phyloP scores from a whole-genome alignment of 1,139 yeast genomes.

The Kodamaea derodonti region DNA sequence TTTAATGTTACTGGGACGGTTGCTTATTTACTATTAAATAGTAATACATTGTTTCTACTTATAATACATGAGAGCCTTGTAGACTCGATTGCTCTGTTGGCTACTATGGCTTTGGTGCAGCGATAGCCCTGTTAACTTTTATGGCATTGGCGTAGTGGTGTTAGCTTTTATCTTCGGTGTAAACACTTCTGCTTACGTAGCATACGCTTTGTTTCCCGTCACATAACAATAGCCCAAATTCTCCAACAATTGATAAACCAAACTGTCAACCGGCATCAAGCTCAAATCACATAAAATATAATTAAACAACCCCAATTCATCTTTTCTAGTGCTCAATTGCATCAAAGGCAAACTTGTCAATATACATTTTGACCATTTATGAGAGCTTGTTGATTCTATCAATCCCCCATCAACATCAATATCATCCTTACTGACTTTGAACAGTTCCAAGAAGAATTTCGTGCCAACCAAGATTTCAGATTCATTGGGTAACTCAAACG shows the following conservation, averaged over 20 bases:
- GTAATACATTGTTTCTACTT: too few relatives aligned
- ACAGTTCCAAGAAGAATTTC: conserved; percentile 27
- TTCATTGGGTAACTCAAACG: conserved; percentile 12
- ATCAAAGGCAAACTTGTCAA: conserved; percentile 36
- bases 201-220: conserved; percentile 28
- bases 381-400: conserved; percentile 27
- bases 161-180: too few relatives aligned
- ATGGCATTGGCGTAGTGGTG: too few relatives aligned
- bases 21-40: too few relatives aligned
- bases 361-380: conserved; percentile 38
- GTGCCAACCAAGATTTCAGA: conserved; percentile 24
- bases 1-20: too few relatives aligned
- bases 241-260: conserved; percentile 16
- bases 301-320: conserved; percentile 30
- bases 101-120: too few relatives aligned
- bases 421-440: conserved; percentile 15
- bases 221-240: conserved; percentile 28
- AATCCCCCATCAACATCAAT: conserved; percentile 14
- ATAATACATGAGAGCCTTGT: too few relatives aligned
- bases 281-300: conserved; percentile 20
- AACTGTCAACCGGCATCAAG: conserved; percentile 10
- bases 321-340: conserved; percentile 30
- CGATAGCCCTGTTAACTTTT: too few relatives aligned
- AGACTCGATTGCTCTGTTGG: too few relatives aligned
- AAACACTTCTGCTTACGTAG: too few relatives aligned